These are phyloP conservation scores for Brettanomyces custersianus DNA, from an alignment of 805 yeast genomes.

Conservation along the genomic window DNA sequence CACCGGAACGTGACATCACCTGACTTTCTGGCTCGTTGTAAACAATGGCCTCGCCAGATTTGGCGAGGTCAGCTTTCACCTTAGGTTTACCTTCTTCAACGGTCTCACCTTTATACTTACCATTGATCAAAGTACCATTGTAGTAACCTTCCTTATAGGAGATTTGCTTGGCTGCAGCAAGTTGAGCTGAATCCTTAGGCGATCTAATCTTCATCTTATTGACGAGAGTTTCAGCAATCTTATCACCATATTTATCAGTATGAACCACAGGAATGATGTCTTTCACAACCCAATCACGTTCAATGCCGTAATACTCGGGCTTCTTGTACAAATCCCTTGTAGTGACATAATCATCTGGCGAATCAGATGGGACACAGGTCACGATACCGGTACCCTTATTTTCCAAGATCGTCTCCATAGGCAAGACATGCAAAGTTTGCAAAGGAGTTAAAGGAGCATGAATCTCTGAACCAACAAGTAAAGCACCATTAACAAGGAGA, in stretches of 20 bases:
- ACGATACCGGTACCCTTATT: slow-evolving; percentile 98
- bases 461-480: slow-evolving; percentile 79
- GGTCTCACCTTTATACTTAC: slow-evolving; percentile 79
- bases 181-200: slow-evolving; percentile 81
- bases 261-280: slow-evolving; percentile 67
- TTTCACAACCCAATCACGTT: slow-evolving; percentile 75
- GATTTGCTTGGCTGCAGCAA: slow-evolving; percentile 86
- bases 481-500: slow-evolving; percentile 55
- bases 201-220: slow-evolving; percentile 86
- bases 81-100: slow-evolving; percentile 88
- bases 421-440: slow-evolving; percentile 70
- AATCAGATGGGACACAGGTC: slow-evolving; percentile 97
- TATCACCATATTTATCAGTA: slow-evolving; percentile 82
- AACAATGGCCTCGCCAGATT: slow-evolving; percentile 69
- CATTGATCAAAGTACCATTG: slow-evolving; percentile 73
- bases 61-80: slow-evolving; percentile 75
- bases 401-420: slow-evolving; percentile 96
- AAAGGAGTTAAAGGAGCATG: slow-evolving; percentile 73
- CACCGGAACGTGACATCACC: slow-evolving; percentile 93
- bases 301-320: slow-evolving; percentile 81
- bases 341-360: slow-evolving; percentile 95
- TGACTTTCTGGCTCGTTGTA: slow-evolving; percentile 91
- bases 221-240: slow-evolving; percentile 76
- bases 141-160: slow-evolving; percentile 97
- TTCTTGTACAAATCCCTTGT: slow-evolving; percentile 75